A percentile compares a stretch with the other conserved stretches of the same genome.
Conservation (phyloP, 2,329 filamentous ascomycete genomes). For the Ophiosphaerella korrae region DNA sequence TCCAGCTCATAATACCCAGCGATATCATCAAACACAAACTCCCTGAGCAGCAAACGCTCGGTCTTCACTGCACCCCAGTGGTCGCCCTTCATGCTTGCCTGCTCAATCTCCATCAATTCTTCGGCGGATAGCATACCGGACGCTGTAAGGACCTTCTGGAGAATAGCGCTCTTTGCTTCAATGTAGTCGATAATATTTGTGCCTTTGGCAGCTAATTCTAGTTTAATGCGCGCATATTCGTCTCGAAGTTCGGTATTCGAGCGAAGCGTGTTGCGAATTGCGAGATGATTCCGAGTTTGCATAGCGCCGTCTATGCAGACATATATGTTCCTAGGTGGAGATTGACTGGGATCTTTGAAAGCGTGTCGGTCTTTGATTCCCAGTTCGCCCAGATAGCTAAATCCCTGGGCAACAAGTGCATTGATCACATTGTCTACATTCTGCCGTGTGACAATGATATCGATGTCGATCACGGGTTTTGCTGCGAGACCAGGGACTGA, state of each 20-base stretch:
- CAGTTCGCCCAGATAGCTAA: conserved; percentile 45
- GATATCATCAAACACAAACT: conserved; percentile 31
- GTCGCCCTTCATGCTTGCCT: conserved; percentile 21
- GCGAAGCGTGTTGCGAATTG: conserved; percentile 43
- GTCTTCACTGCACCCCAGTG: conserved; percentile 26
- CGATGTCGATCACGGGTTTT: conserved; percentile 37
- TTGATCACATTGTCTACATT: conserved; percentile 32
- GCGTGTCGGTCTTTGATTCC: conserved; percentile 44
- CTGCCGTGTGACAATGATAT: conserved; percentile 33
- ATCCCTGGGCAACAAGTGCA: conserved; percentile 39
- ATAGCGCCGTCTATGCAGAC: conserved; percentile 42
- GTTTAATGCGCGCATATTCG: conserved; percentile 31
- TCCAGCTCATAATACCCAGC: conserved; percentile 31
- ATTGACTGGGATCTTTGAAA: conserved; percentile 39
- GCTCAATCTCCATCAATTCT: conserved; percentile 23
- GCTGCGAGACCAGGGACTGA: conserved; percentile 39
- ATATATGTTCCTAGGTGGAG: conserved; percentile 42
- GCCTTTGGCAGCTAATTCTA: conserved; percentile 22
- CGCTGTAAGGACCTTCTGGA: conserved; percentile 25
- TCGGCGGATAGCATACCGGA: conserved; percentile 20
- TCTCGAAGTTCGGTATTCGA: conserved; percentile 37
- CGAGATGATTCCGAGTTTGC: conserved; percentile 47
- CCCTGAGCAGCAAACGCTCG: conserved; percentile 29
- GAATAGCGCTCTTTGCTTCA: conserved; percentile 22
- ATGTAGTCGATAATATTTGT: conserved; percentile 29